phyloP scores from a whole-genome alignment of 352 stramenopile genomes.

The Globisporangium yorkense region DNA sequence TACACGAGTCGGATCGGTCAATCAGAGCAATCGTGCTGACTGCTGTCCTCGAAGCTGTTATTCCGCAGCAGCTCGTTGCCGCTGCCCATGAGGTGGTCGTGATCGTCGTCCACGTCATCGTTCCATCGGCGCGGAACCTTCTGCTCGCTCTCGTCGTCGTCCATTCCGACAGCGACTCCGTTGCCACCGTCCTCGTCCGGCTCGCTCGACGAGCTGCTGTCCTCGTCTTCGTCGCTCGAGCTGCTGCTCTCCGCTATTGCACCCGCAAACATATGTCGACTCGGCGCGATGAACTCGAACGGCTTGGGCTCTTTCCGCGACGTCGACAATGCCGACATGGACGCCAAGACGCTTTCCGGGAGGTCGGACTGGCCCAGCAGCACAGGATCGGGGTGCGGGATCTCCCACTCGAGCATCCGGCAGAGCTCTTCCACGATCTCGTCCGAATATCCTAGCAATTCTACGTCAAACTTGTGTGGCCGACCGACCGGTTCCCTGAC shows the following conservation, averaged over 20 bases:
- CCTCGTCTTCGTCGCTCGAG: conserved; percentile 50
- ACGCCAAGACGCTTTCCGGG: conserved; percentile 16
- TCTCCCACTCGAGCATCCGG: conserved; percentile 67
- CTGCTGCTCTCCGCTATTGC: conserved; percentile 55
- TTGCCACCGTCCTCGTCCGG: conserved; percentile 28
- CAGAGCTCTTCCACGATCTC: conserved; percentile 82
- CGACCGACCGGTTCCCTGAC: conserved; percentile 68
- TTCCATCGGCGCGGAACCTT: conserved; percentile 22
- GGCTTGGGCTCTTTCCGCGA: conserved; percentile 24
- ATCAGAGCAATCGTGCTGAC: conserved; percentile 12
- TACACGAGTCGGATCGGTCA: background rate
- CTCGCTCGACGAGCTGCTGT: conserved; percentile 45
- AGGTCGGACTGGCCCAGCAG: conserved; percentile 63
- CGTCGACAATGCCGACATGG: conserved; percentile 15
- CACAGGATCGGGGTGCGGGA: conserved; percentile 63
- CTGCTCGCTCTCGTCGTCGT: conserved; percentile 27
- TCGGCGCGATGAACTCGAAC: conserved; percentile 65
- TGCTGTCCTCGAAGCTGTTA: conserved; percentile 50
- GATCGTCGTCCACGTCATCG: conserved; percentile 39
- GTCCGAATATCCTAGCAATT: conserved; percentile 78
- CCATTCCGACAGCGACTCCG: conserved; percentile 22
- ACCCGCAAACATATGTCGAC: conserved; percentile 72
- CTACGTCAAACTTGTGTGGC: conserved; percentile 81
- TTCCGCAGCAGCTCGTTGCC: conserved; percentile 63
- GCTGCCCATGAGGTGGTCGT: conserved; percentile 72